phyloP scores from a whole-genome alignment of 83 land plant species.

The Larix sibirica region DNA sequence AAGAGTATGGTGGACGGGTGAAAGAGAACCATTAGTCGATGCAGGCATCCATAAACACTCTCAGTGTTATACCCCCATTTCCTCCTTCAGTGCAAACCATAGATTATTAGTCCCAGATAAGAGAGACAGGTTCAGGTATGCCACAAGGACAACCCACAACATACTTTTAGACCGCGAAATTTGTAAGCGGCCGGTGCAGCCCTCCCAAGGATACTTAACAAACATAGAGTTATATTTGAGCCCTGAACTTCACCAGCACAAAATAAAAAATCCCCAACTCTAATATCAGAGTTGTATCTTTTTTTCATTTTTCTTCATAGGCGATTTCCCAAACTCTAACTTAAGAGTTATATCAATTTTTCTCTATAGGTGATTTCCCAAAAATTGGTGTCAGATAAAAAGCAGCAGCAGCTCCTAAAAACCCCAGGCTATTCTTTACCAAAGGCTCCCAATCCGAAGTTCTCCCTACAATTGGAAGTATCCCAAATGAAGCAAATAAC shows the following conservation, averaged over 20 bases:
- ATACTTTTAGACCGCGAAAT: too few relatives aligned
- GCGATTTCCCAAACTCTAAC: neutral
- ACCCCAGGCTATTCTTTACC: slow-evolving; percentile 24
- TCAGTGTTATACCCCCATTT: neutral
- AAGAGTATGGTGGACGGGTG: neutral
- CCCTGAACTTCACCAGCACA: too few relatives aligned
- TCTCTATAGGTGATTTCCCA: slow-evolving; percentile 26
- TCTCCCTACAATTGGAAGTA: slow-evolving; percentile 27
- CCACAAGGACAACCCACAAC: neutral
- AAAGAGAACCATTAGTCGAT: neutral
- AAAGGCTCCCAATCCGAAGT: slow-evolving; percentile 29
- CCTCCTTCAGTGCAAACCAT: neutral
- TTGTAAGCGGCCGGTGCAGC: too few relatives aligned
- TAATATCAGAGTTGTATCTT: neutral
- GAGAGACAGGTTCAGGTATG: neutral
- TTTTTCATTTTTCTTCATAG: slow-evolving; percentile 13
- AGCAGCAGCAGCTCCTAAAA: slow-evolving; percentile 24
- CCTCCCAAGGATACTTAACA: too few relatives aligned
- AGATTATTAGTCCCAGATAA: neutral
- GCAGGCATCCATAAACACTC: neutral
- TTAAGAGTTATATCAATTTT: neutral
- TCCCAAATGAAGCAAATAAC: slow-evolving; percentile 27
- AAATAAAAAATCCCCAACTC: too few relatives aligned
- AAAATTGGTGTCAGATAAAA: slow-evolving; percentile 33
- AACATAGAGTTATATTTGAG: too few relatives aligned